These are phyloP conservation scores for Candida oleophila DNA, from an alignment of 805 yeast species.

Conservation along the genomic window DNA sequence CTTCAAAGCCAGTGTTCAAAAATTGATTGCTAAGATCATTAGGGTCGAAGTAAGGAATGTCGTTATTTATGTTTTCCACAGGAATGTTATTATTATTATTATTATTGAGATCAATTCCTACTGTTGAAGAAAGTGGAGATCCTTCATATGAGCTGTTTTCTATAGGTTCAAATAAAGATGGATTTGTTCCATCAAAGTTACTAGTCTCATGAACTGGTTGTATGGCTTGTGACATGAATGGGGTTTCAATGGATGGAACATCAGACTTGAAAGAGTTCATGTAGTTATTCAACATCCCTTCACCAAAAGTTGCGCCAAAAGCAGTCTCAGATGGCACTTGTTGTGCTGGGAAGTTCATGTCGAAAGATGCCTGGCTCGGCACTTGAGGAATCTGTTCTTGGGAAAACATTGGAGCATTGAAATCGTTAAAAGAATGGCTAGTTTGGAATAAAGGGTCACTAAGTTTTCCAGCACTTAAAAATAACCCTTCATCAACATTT, in stretches of 20 bases:
- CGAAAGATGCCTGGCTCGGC: neutral
- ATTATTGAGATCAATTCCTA: neutral
- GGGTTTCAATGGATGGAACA: neutral
- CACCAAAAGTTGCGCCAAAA: neutral
- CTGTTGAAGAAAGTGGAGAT: neutral
- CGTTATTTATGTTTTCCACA: neutral
- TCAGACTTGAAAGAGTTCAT: neutral
- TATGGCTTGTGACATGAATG: neutral
- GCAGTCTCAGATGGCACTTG: neutral
- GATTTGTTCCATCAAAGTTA: neutral
- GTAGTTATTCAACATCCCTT: neutral
- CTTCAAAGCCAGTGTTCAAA: constrained; percentile 6
- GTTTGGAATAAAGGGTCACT: neutral
- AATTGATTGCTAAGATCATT: neutral
- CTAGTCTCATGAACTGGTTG: neutral
- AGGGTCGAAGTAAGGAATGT: neutral
- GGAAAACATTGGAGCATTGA: neutral
- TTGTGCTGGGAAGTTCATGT: constrained; percentile 1
- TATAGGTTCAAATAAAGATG: neutral
- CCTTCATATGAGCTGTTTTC: neutral
- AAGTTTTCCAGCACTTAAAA: neutral
- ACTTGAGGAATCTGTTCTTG: neutral
- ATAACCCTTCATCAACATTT: neutral
- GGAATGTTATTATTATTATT: neutral
- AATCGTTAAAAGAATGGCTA: neutral